Percentiles rank a stretch among this genome's conserved stretches.
These are phyloP conservation scores for Lycium barbarum DNA, from an alignment of 257 asterid genomes.

Conservation along the genomic window DNA sequence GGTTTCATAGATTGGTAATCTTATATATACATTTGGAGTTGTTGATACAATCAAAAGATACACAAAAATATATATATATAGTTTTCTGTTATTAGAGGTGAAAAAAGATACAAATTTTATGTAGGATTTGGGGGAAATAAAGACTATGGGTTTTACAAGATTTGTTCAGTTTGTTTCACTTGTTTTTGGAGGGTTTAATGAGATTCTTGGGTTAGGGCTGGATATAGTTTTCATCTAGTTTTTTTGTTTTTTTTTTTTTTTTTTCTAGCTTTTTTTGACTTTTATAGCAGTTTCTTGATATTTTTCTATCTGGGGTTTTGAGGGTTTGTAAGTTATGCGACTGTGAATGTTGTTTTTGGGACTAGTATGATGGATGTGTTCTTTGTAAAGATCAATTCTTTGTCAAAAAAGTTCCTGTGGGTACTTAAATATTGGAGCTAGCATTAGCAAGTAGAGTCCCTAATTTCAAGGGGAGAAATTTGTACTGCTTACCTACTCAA, in stretches of 20 bases:
- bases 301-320: conserved; percentile 17
- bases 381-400: conserved; percentile 34
- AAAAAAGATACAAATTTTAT: neutral
- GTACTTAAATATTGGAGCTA: conserved; percentile 29
- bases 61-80: conserved; percentile 18
- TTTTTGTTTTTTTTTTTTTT: no score
- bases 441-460: conserved; percentile 2
- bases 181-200: neutral
- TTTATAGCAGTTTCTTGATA: neutral
- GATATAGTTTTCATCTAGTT: conserved; percentile 40
- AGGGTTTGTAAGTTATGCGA: conserved; percentile 38
- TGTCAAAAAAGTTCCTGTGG: conserved; percentile 28
- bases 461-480: neutral
- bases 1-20: conserved; percentile 97
- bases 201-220: conserved; percentile 58
- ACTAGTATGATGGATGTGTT: conserved; percentile 31
- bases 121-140: neutral
- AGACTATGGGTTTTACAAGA: conserved; percentile 2
- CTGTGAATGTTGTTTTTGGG: conserved; percentile 47
- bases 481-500: no score
- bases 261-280: neutral
- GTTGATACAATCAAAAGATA: neutral
- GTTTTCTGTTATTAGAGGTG: neutral
- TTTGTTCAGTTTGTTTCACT: neutral
- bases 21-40: neutral